A percentile compares a stretch with the other conserved stretches of the same genome.
These are phyloP conservation scores for Sapria himalayana DNA, from an alignment of 345 rosid genomes.

Conservation along the genomic window DNA sequence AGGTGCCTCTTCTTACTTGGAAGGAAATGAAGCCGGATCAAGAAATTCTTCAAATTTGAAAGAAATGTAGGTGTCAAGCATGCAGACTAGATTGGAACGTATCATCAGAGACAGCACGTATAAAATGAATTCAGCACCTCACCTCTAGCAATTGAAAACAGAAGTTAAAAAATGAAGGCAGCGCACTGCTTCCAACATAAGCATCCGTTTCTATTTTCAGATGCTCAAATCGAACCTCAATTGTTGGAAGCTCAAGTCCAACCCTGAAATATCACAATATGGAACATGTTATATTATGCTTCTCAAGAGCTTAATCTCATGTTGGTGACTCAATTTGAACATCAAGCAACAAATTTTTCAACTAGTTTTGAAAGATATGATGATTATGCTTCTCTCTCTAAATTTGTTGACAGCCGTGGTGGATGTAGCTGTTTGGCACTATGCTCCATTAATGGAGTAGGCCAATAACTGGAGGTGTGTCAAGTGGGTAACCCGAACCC, in stretches of 20 bases:
- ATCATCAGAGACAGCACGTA: background rate
- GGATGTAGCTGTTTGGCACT: too few species aligned
- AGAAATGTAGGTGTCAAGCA: too few species aligned
- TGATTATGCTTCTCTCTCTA: too few species aligned
- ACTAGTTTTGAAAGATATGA: too few species aligned
- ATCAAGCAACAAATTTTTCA: too few species aligned
- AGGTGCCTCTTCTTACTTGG: constrained; percentile 30
- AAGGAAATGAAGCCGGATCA: constrained; percentile 12
- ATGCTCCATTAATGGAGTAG: too few species aligned
- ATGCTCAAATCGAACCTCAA: constrained; percentile 32
- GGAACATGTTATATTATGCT: background rate
- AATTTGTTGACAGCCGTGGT: too few species aligned
- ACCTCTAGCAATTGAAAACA: constrained; percentile 28
- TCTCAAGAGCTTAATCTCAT: too few species aligned
- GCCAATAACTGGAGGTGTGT: too few species aligned
- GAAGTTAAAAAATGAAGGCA: constrained; percentile 44
- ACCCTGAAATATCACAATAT: constrained; percentile 16
- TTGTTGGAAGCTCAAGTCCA: constrained; percentile 26
- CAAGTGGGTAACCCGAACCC: too few species aligned
- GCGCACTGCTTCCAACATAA: constrained; percentile 41
- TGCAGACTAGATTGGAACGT: background rate
- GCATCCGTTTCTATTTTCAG: constrained; percentile 36
- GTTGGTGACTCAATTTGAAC: too few species aligned
- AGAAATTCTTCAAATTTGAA: constrained; percentile 10
- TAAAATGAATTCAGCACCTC: background rate